Percentiles rank a stretch among this genome's conserved stretches.
Evolutionary conservation across 345 rosid species (phyloP).

Genomic region (Eutrema heterophyllum): DNA sequence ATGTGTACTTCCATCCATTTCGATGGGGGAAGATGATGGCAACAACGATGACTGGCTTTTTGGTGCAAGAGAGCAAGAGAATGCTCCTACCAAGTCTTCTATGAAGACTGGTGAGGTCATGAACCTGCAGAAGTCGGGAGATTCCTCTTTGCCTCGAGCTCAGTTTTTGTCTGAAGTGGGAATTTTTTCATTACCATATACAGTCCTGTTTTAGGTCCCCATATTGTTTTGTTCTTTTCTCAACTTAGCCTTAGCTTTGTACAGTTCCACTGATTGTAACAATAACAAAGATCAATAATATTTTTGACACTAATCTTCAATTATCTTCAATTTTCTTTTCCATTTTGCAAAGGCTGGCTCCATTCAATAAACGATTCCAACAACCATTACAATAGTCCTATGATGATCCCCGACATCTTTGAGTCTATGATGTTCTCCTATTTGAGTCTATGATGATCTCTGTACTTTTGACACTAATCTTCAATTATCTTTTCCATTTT

Average conservation of each 20-base stretch:
- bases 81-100: not conserved
- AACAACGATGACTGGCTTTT: constrained; percentile 61
- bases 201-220: constrained; percentile 40
- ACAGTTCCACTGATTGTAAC: constrained; percentile 20
- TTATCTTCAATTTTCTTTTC: no score
- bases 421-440: not conserved
- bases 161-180: constrained; percentile 38
- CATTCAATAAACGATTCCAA: not conserved
- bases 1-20: constrained; percentile 37
- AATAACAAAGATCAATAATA: constrained; percentile 1
- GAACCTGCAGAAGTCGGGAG: not conserved
- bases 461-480: not conserved
- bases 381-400: not conserved
- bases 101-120: not conserved
- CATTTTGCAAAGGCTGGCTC: not conserved
- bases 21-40: not conserved
- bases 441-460: not conserved
- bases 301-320: not conserved
- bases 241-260: constrained; percentile 18
- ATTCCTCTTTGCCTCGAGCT: constrained; percentile 32
- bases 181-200: constrained; percentile 56
- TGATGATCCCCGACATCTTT: not conserved
- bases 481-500: no score
- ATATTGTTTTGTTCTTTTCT: constrained; percentile 18
- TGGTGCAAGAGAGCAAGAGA: not conserved